These are phyloP conservation scores for Leptographium galeiforme DNA, from an alignment of 2,329 filamentous ascomycete genomes.

Conservation along the genomic window DNA sequence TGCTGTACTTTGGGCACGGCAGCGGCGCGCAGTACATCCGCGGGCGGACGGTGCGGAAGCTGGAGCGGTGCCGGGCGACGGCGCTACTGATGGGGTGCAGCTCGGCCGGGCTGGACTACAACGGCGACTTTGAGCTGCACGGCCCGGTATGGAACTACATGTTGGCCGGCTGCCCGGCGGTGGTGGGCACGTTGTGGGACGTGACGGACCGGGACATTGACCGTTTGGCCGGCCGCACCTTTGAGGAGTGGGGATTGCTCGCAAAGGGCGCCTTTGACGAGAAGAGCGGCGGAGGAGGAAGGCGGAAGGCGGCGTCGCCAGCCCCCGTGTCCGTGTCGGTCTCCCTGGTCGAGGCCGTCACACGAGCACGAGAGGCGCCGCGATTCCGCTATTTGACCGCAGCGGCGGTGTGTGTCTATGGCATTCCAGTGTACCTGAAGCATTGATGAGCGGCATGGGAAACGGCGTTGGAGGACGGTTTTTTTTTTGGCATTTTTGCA, in stretches of 20 bases:
- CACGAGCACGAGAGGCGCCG: conserved; percentile 62
- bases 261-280: conserved; percentile 26
- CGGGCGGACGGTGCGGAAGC: conserved; percentile 63
- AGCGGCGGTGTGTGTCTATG: conserved; percentile 87
- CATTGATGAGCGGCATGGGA: background rate
- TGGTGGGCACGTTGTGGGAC: conserved; percentile 92
- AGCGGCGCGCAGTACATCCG: conserved; percentile 91
- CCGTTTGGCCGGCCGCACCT: conserved; percentile 65
- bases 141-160: conserved; percentile 88
- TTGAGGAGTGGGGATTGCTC: conserved; percentile 78
- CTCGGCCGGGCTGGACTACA: conserved; percentile 66
- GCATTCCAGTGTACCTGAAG: conserved; percentile 72
- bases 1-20: conserved; percentile 94
- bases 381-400: conserved; percentile 85
- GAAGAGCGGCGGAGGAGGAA: conserved; percentile 12
- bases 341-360: conserved; percentile 70
- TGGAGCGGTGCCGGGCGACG: conserved; percentile 58
- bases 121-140: conserved; percentile 79
- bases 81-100: conserved; percentile 91
- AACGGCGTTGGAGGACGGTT: background rate
- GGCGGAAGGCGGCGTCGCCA: conserved; percentile 2
- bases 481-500: background rate
- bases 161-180: conserved; percentile 70
- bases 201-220: conserved; percentile 97
- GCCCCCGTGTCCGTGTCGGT: conserved; percentile 14